Evolutionary conservation across 2,329 filamentous ascomycete genomes (phyloP), one percentile per base, ranked within the genome.

Genomic region (Cladorrhinum sp.): DNA sequence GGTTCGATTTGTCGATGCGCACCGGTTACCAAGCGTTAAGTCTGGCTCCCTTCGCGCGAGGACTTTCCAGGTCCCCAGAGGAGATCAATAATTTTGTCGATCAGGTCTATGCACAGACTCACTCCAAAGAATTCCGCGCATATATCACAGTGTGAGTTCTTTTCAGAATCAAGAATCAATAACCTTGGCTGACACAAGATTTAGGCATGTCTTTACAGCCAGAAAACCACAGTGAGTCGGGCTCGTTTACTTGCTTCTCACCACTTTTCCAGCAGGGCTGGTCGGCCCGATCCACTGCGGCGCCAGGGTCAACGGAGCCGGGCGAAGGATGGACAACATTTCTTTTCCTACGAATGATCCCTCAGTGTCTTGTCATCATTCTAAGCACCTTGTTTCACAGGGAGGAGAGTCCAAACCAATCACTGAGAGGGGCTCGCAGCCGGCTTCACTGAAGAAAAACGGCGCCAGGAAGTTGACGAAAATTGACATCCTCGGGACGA

Each of bases 1-100:
- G 91, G 90, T 96, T 96, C 75, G 92, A 94, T 70, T 78, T 94
- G 23, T 88, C 86, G 42, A 79, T 96, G 67, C 86, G 83, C 10
- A 85, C 90, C 70, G 89, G 89, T 24, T 75, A 96, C 55, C 85
- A 92, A 67, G 86, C 87, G 12, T 79, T 96, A 68, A 88, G 87
- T 65, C 74, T 95, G 69, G 89, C 83, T 36, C 89, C 92, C 7
- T 82, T 97, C 70, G 87, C 84, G 50, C 83, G 87, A 61, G 79
- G 87, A 48, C 83, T 85, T 57, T 74, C 77, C 30, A 91, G 85
- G 84, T 77, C 80, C 49, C 72, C 78, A 51, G 79, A 82, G n/a
- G 79, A 90, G 63, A 87, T 96, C 52, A 77, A 80, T 59, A 79
- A 80, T 16, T 77, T 96, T 36, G 79, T 87, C 51, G 75, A 80